Conservation (phyloP, 352 stramenopile genomes). For the Phytophthora cactorum region DNA sequence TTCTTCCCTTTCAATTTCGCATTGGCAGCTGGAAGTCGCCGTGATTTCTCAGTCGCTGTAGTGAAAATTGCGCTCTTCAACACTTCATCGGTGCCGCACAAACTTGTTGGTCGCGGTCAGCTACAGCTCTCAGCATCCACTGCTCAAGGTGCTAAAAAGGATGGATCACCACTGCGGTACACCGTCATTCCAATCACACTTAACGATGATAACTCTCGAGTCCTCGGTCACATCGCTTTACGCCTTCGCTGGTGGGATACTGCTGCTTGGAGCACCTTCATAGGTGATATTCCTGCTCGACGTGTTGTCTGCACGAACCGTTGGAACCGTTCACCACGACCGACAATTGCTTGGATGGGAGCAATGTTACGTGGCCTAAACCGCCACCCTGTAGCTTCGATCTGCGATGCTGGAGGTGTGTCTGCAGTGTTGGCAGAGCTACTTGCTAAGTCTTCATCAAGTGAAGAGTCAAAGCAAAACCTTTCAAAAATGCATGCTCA, state of each 20-base stretch:
- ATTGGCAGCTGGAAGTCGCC: constrained; percentile 1
- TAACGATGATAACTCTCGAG: constrained; percentile 2
- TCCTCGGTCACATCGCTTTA: constrained; percentile 36
- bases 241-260: constrained; percentile 56
- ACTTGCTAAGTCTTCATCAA: constrained; percentile 23
- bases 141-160: constrained; percentile 21
- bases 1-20: constrained; percentile 41
- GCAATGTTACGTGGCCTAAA: constrained; percentile 74
- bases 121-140: constrained; percentile 21
- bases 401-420: constrained; percentile 77
- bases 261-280: constrained; percentile 52
- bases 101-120: constrained; percentile 27
- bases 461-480: neutral
- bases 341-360: constrained; percentile 61
- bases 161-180: constrained; percentile 27
- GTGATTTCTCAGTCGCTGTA: constrained; percentile 3
- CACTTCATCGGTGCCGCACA: constrained; percentile 15
- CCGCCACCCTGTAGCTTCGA: constrained; percentile 71
- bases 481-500: constrained; percentile 2
- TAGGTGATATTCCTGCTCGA: constrained; percentile 33
- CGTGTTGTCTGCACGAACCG: constrained; percentile 79
- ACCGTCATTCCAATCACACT: constrained; percentile 34
- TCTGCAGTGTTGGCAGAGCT: constrained; percentile 54
- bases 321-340: constrained; percentile 36
- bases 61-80: constrained; percentile 39